A percentile compares a stretch with the other conserved stretches of the same genome.
Conservation (phyloP, 441 rosid genomes). For the Eruca vesicaria region DNA sequence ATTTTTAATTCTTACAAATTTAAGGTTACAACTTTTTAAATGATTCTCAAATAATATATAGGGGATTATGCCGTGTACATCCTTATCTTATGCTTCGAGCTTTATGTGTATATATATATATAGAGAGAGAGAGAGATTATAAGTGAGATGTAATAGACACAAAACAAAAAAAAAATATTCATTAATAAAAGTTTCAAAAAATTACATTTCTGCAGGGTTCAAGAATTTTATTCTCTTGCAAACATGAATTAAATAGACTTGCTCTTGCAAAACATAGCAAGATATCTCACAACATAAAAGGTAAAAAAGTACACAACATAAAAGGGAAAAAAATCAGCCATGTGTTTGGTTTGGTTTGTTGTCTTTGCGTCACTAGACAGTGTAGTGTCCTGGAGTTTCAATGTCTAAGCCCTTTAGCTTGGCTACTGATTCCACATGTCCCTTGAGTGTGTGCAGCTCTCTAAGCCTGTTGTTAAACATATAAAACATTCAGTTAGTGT, state of each 20-base stretch:
- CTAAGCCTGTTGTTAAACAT: slow-evolving; percentile 54
- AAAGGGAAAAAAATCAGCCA: neutral
- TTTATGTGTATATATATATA: too few species aligned
- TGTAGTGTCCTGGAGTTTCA: slow-evolving; percentile 83
- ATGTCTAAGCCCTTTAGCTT: slow-evolving; percentile 87
- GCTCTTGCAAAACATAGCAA: neutral
- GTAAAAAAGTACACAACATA: neutral
- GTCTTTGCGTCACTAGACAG: slow-evolving; percentile 41
- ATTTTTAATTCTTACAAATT: too few species aligned
- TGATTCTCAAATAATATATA: too few species aligned
- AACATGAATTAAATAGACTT: neutral
- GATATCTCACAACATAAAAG: neutral
- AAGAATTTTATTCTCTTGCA: neutral
- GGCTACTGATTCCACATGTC: slow-evolving; percentile 93
- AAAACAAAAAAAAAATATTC: neutral
- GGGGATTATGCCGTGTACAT: too few species aligned
- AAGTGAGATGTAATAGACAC: neutral
- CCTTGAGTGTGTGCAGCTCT: slow-evolving; percentile 86
- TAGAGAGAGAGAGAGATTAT: too few species aligned
- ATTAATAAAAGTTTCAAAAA: neutral
- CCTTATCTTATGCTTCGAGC: neutral
- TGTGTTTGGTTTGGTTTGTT: neutral
- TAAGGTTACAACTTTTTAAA: too few species aligned
- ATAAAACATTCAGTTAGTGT: neutral
- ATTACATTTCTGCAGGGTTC: neutral